Base-by-base conservation (phyloP, 2,329 filamentous ascomycete genomes). In the Xylaria sp. region DNA sequence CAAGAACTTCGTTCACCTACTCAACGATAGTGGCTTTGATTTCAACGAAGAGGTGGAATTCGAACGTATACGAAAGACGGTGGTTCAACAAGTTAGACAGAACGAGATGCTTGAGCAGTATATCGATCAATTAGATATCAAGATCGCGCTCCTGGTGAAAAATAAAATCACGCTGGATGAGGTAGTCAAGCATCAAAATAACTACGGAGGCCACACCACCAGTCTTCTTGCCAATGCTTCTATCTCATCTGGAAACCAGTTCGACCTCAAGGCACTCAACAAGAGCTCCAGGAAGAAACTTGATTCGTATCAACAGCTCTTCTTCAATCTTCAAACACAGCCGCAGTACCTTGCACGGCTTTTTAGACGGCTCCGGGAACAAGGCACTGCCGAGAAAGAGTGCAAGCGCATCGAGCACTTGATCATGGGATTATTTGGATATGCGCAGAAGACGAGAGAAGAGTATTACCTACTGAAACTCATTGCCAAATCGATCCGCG, bases 131-230 rank as follows among this genome's bases (percentile, higher is more conserved):
- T 87, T 99, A 39, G 96, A 99, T 77, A 97, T 99, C 84, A 99
- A 99, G 82, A 99, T 99, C 78, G 96, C 96, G 0, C 87, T 99
- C 2, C 86, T 99, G 20, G 96, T 99, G 74, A 98, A 98, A 86
- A 99, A 99, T 87, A 99, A 99, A 81, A 99, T 99, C 75, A 98
- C 96, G 0, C 86, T 99, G 3, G 96, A 99, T 76, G 96, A 99
- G 80, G 96, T 99, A 31, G 92, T 99, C 62, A 93, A 94, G 74
- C 96, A 98, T 77, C 96, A 99, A 77, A 95, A 92, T 82, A 96
- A 97, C 78, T 97, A 96, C 74, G 96, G 96, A 63, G 94, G 95
- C 1, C 92, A 96, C 75, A 90, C 94, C 25, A 91, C 94, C 69
- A 92, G 89, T 66, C 86, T 98, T 33, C 84, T 99, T 55, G 92